A percentile compares a stretch with the other conserved stretches of the same genome.
These are phyloP conservation scores for Scutellospora calospora DNA, from an alignment of 371 early-diverging fungal species.

Conservation along the genomic window DNA sequence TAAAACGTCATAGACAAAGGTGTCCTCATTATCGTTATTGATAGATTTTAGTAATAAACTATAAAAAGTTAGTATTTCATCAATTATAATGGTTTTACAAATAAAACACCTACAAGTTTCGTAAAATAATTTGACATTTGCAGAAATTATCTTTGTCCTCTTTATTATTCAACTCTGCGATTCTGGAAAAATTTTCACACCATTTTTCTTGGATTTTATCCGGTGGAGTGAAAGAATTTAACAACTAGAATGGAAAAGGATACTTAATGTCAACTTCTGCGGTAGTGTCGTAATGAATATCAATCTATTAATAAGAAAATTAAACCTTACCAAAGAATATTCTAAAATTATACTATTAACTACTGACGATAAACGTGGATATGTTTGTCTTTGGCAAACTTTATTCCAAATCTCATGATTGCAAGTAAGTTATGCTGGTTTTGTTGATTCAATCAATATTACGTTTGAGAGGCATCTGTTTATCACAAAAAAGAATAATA, in stretches of 20 bases:
- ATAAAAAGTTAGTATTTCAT: too few species aligned
- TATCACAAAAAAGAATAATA: constrained; percentile 23
- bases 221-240: constrained; percentile 7
- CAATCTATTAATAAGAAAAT: constrained; percentile 1
- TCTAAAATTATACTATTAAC: not conserved
- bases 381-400: constrained; percentile 27
- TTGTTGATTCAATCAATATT: constrained; percentile 13
- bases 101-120: constrained; percentile 29
- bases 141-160: constrained; percentile 2
- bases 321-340: constrained; percentile 1
- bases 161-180: not conserved
- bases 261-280: too few species aligned
- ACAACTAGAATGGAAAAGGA: constrained; percentile 11
- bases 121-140: constrained; percentile 3
- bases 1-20: constrained; percentile 10
- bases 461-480: constrained; percentile 35
- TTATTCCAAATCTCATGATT: not conserved
- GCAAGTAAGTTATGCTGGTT: not conserved
- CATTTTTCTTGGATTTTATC: constrained; percentile 9
- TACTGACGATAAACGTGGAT: not conserved
- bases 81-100: constrained; percentile 9
- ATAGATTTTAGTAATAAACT: not conserved
- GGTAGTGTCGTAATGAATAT: not conserved
- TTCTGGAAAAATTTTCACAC: not conserved
- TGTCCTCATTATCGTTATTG: constrained; percentile 26